Evolutionary conservation across 202 grass and related monocot genomes (phyloP), one percentile per base, ranked within the genome.

Genomic region (Cymbopogon flexuosus): DNA sequence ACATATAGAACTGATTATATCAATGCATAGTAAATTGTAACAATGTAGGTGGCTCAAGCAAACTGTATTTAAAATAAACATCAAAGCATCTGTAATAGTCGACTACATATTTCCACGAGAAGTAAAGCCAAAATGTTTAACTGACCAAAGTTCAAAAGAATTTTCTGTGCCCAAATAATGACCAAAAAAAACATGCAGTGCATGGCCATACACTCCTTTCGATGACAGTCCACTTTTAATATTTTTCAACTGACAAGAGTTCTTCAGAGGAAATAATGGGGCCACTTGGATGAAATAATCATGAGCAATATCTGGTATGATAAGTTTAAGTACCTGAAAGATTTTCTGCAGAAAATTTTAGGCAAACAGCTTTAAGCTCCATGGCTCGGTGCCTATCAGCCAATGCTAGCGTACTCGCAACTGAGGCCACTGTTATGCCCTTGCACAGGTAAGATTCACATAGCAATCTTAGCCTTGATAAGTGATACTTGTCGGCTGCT

Each of bases 321-420:
- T 27, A 81, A 78, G 62, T 42, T 12, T 6, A 45, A 67, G 16
- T 91, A 94, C 95, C 92, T 91, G 90, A 84, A 90, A 95, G 86
- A 74, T 95, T 93, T 87, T 95, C 92, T 42, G 95, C 96, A 72
- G 85, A 77, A 67, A 95, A 98, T 88, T 92, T 95, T 74, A 98
- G 82, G 77, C 96, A 95, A 93, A 94, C 92, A 76, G 84, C 87
- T 85, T 98, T 98, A 87, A 98, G 96, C 64, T 98, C 96, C 79
- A 87, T 85, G 43, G 96, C 96, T 78, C 65, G 87, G 80, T 95
- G 86, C 36, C 57, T 83, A 84, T 98, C 92, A 79, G 96, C 92
- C 81, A 98, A 84, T 75, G 90, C 92, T 82, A 95, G 87, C 15
- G 84, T 98, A 76, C 73, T 91, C 3, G 84, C 73, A 81, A 93